These are phyloP conservation scores for Geotrichum europaeum DNA, from an alignment of 1,139 yeast species.

Conservation along the genomic window DNA sequence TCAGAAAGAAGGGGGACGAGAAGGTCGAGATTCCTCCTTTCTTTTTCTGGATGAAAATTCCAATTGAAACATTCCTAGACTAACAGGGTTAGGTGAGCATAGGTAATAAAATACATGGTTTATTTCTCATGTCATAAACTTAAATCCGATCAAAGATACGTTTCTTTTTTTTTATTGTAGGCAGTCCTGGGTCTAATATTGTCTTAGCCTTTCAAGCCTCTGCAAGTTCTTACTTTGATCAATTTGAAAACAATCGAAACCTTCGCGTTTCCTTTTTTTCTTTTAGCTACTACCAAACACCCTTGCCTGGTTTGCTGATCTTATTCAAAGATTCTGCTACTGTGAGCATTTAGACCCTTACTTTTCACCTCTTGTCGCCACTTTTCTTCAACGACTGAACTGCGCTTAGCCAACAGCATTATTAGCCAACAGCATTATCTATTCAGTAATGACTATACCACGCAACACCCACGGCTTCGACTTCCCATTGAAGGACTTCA, in stretches of 20 bases:
- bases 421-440: not conserved
- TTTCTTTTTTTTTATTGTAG: not conserved
- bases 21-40: not conserved
- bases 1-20: not conserved
- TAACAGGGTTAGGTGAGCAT: not conserved
- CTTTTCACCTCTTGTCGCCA: no score
- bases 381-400: no score
- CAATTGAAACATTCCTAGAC: not conserved
- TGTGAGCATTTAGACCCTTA: not conserved
- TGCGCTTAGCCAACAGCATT: no score
- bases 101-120: not conserved
- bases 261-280: not conserved
- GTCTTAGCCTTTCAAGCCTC: not conserved
- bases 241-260: not conserved
- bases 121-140: not conserved
- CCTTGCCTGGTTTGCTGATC: not conserved
- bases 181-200: not conserved
- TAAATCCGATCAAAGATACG: no score
- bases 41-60: not conserved
- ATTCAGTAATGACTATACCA: not conserved
- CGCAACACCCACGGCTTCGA: conserved; percentile 16
- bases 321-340: no score
- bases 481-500: conserved; percentile 24
- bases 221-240: not conserved
- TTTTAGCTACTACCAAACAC: not conserved